These are phyloP conservation scores for Citrus inodora DNA, from an alignment of 345 rosid genomes.

Conservation along the genomic window DNA sequence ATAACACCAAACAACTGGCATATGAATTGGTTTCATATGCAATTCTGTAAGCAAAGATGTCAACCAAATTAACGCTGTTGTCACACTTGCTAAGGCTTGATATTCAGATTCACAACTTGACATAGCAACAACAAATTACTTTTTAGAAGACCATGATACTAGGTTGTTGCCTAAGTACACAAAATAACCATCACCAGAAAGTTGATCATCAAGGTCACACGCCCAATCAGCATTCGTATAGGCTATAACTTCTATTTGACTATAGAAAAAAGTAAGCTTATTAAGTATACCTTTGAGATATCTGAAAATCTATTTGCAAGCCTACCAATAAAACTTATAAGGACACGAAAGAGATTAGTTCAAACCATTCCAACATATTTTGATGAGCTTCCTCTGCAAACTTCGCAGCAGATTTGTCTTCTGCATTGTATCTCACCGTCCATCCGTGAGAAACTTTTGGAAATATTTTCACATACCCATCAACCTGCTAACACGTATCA, in stretches of 20 bases:
- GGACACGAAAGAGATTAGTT: background rate
- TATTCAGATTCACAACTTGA: background rate
- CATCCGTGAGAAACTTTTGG: slow-evolving; percentile 72
- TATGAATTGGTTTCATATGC: background rate
- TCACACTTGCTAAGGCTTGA: background rate
- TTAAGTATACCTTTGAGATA: background rate
- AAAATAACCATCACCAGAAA: background rate
- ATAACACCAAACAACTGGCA: background rate
- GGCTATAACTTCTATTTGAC: background rate
- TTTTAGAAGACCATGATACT: background rate
- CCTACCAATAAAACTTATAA: background rate
- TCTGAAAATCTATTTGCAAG: background rate
- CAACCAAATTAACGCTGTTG: background rate
- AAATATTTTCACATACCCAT: slow-evolving; percentile 61
- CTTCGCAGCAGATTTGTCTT: slow-evolving; percentile 45
- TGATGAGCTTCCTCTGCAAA: slow-evolving; percentile 67
- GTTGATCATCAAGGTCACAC: background rate
- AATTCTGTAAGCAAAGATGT: background rate
- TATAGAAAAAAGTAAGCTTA: too few relatives aligned
- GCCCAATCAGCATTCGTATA: background rate
- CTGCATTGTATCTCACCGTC: slow-evolving; percentile 52
- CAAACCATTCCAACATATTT: slow-evolving; percentile 57
- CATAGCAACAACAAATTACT: background rate
- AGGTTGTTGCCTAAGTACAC: background rate
- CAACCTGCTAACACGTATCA: slow-evolving; percentile 36